phyloP scores from a whole-genome alignment of 2,329 filamentous ascomycete genomes.

The Talaromyces sp. region DNA sequence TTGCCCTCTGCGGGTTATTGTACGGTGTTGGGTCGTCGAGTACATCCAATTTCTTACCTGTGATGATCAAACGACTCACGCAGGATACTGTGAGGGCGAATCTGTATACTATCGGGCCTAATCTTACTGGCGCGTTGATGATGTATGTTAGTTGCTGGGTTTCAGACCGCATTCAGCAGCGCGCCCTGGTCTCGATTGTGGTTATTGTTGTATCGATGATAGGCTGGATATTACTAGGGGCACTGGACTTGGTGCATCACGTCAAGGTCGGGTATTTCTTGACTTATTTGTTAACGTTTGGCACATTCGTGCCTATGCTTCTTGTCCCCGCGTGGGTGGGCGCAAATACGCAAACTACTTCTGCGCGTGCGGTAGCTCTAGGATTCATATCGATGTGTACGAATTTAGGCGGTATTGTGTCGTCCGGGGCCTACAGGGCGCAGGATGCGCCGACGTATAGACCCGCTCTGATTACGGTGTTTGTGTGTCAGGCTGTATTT shows the following conservation, averaged over 20 bases:
- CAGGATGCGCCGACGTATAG: slow-evolving; percentile 14
- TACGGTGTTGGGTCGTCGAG: slow-evolving; percentile 12
- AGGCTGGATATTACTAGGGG: slow-evolving; percentile 13
- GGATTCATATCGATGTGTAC: slow-evolving; percentile 9
- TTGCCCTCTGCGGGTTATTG: slow-evolving; percentile 3
- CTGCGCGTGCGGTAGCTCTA: slow-evolving; percentile 9
- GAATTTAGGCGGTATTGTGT: slow-evolving; percentile 2
- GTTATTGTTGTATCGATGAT: slow-evolving; percentile 9
- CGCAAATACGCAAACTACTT: background rate
- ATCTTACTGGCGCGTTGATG: slow-evolving; percentile 7
- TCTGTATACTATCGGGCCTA: slow-evolving; percentile 16
- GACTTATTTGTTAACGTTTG: slow-evolving; percentile 1
- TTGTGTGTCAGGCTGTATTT: slow-evolving; percentile 8
- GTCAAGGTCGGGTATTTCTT: slow-evolving; percentile 11
- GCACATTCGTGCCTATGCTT: slow-evolving; percentile 8
- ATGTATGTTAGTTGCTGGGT: slow-evolving; percentile 6
- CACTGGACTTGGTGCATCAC: background rate
- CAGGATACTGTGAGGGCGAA: slow-evolving; percentile 8
- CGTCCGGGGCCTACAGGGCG: background rate
- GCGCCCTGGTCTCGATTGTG: background rate
- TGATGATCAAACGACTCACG: slow-evolving; percentile 14
- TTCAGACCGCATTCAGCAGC: slow-evolving; percentile 7
- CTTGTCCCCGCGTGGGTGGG: slow-evolving; percentile 8
- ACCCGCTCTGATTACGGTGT: slow-evolving; percentile 9
- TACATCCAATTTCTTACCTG: slow-evolving; percentile 17